Evolutionary conservation across 352 stramenopile genomes (phyloP).

Genomic region (Phytopythium mirpurense): DNA sequence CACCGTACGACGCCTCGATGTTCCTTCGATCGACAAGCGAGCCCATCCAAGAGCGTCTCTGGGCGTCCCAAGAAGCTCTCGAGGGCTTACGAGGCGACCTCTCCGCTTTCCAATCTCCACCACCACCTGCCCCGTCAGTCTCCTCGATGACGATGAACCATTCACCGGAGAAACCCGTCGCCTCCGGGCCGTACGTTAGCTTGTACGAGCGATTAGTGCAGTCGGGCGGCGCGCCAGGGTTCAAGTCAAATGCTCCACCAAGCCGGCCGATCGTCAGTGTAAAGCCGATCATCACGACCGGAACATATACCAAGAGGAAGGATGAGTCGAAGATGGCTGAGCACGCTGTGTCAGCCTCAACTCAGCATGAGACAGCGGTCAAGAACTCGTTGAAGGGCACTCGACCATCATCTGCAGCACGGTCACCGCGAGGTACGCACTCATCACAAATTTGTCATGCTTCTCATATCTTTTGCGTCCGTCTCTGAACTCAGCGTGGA

Average conservation of each 20-base stretch:
- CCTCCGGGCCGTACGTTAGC: conserved; percentile 42
- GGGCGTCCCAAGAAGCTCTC: conserved; percentile 15
- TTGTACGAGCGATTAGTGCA: conserved; percentile 60
- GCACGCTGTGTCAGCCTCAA: background rate
- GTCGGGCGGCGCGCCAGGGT: conserved; percentile 31
- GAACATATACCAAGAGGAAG: background rate
- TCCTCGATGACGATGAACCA: conserved; percentile 12
- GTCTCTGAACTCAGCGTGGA: no score
- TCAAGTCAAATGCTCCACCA: conserved; percentile 23
- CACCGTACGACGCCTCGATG: conserved; percentile 51
- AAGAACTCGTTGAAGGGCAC: background rate
- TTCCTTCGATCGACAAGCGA: conserved; percentile 45
- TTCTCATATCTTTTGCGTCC: no score
- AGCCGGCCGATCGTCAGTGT: conserved; percentile 31
- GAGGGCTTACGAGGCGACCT: conserved; percentile 1
- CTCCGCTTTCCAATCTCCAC: conserved; percentile 1
- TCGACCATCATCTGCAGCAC: background rate
- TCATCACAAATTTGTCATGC: no score
- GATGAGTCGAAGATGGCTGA: background rate
- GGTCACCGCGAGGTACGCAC: background rate
- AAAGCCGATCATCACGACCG: conserved; percentile 6
- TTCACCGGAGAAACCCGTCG: conserved; percentile 11
- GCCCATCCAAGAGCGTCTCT: conserved; percentile 26
- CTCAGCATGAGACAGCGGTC: background rate
- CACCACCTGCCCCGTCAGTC: conserved; percentile 9